Evolutionary conservation across 768 basidiomycete species (phyloP).

Genomic region (Hygrophorus russula): DNA sequence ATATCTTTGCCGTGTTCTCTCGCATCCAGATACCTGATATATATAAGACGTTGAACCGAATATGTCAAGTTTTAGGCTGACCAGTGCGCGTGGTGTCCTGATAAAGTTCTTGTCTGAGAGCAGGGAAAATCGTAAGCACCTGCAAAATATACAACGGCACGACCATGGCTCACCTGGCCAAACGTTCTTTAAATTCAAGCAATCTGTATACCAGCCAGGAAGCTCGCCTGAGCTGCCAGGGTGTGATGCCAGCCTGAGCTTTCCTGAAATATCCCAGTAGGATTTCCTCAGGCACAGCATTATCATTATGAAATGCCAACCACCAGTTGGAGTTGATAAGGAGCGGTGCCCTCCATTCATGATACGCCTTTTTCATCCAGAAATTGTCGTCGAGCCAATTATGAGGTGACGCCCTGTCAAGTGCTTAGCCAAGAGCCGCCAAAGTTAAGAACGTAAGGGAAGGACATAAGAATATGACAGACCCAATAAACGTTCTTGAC

Average conservation of each 20-base stretch:
- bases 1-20: constrained; percentile 47
- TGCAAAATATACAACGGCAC: background rate
- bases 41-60: background rate
- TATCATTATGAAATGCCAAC: constrained; percentile 76
- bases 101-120: constrained; percentile 51
- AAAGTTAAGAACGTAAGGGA: constrained; percentile 10
- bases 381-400: constrained; percentile 96
- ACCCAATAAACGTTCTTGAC: constrained; percentile 73
- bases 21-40: constrained; percentile 49
- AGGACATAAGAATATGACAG: constrained; percentile 5
- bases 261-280: constrained; percentile 25
- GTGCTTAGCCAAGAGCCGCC: constrained; percentile 31
- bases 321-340: constrained; percentile 95
- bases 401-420: constrained; percentile 72
- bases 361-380: constrained; percentile 83
- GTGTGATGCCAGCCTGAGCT: constrained; percentile 38
- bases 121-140: constrained; percentile 9
- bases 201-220: constrained; percentile 71
- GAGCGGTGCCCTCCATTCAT: constrained; percentile 78
- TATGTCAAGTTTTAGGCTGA: constrained; percentile 13
- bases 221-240: constrained; percentile 80
- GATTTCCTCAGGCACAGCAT: constrained; percentile 38
- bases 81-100: constrained; percentile 67
- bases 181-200: constrained; percentile 57
- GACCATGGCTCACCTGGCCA: constrained; percentile 41